phyloP scores from a whole-genome alignment of 1,139 yeast genomes.

The Candida tropicalis region DNA sequence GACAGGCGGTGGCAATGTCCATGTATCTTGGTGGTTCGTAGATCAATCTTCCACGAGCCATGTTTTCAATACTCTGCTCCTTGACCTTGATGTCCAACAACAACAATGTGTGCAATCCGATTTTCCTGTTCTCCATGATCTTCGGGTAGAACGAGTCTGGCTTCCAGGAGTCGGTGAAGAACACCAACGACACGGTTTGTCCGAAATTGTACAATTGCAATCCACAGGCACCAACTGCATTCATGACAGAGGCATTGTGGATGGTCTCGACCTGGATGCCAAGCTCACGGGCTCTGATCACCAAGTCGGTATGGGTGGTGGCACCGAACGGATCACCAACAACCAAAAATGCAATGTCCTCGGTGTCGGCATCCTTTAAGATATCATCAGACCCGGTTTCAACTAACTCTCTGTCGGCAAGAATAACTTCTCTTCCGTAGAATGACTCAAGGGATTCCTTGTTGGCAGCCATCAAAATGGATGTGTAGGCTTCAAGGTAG shows the following conservation, averaged over 20 bases:
- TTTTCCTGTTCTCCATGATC: conserved; percentile 81
- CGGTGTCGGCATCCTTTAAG: conserved; percentile 70
- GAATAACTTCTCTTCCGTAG: conserved; percentile 80
- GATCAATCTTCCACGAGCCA: conserved; percentile 89
- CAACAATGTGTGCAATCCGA: conserved; percentile 89
- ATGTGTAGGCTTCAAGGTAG: conserved; percentile 92
- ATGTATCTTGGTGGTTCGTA: conserved; percentile 98
- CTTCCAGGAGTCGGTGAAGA: conserved; percentile 93
- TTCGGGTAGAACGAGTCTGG: conserved; percentile 95
- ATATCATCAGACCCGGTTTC: conserved; percentile 87
- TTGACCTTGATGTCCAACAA: conserved; percentile 92
- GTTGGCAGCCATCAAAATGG: conserved; percentile 92
- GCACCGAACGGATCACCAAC: conserved; percentile 99
- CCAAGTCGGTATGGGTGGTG: conserved; percentile 94
- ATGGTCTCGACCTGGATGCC: conserved; percentile 77
- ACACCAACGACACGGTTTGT: conserved; percentile 92
- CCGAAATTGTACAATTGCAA: conserved; percentile 94
- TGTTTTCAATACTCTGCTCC: conserved; percentile 91
- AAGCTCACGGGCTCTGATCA: conserved; percentile 84
- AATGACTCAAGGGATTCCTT: conserved; percentile 67
- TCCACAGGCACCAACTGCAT: conserved; percentile 98
- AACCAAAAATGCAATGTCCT: conserved; percentile 89
- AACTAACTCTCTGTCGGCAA: conserved; percentile 94
- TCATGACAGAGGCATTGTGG: conserved; percentile 97
- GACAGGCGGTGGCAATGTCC: conserved; percentile 88